Percentiles rank a stretch among this genome's conserved stretches.
Conservation (phyloP, 345 rosid genomes). For the Adansonia digitata region DNA sequence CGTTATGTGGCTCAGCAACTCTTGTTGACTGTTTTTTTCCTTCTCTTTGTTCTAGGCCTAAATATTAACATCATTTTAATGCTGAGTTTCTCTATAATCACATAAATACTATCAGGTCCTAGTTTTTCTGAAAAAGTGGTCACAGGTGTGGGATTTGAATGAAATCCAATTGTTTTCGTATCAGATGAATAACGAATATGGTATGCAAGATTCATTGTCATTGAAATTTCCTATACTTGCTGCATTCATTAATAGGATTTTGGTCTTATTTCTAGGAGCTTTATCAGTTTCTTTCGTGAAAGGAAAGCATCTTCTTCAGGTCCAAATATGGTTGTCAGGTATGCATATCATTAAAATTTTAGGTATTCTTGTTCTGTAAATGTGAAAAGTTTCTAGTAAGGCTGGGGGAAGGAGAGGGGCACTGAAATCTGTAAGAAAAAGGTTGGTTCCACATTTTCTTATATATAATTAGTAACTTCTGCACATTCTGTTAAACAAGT, state of each 20-base stretch:
- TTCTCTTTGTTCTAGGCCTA: background rate
- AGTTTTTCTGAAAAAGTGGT: constrained; percentile 91
- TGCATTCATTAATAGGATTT: constrained; percentile 4
- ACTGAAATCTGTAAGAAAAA: too few species aligned
- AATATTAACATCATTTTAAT: background rate
- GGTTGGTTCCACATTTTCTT: too few species aligned
- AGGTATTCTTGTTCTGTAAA: background rate
- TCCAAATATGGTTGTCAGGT: constrained; percentile 89
- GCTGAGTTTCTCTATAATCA: background rate
- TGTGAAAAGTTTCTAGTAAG: background rate
- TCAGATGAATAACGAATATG: constrained; percentile 96
- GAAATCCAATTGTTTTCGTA: constrained; percentile 90
- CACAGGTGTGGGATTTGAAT: constrained; percentile 89
- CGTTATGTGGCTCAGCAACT: constrained; percentile 99
- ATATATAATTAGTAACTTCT: too few species aligned
- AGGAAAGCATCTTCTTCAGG: constrained; percentile 62
- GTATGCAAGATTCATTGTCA: constrained; percentile 32
- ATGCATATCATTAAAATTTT: constrained; percentile 5
- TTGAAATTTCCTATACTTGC: background rate
- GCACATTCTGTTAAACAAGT: too few species aligned
- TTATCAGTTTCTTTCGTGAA: constrained; percentile 78
- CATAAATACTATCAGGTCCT: constrained; percentile 49
- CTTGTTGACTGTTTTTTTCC: constrained; percentile 34
- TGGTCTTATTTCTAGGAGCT: constrained; percentile 52
- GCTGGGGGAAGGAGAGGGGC: background rate